Evolutionary conservation across 2,329 filamentous ascomycete genomes (phyloP).

Genomic region (Botryotinia calthae): DNA sequence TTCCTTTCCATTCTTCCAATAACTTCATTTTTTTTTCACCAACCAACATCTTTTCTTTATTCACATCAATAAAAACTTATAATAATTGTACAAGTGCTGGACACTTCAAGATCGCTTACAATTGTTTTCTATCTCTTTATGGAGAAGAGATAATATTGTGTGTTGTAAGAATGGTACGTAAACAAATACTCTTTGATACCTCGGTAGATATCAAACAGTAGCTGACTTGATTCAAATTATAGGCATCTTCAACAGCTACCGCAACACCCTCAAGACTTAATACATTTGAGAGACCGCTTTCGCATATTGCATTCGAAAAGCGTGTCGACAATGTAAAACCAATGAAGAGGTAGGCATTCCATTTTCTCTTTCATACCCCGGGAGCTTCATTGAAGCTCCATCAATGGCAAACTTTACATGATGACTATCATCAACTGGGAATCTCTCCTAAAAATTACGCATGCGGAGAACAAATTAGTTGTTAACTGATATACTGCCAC

Average conservation of each 20-base stretch:
- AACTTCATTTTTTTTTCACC: constrained; percentile 11
- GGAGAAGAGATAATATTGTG: constrained; percentile 27
- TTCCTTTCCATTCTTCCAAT: background rate
- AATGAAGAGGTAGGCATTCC: constrained; percentile 74
- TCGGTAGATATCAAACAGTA: background rate
- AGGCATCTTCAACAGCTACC: constrained; percentile 49
- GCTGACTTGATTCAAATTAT: constrained; percentile 8
- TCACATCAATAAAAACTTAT: background rate
- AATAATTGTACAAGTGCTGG: constrained; percentile 33
- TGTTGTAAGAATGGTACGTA: constrained; percentile 36
- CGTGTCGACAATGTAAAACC: constrained; percentile 82
- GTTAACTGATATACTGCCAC: constrained; percentile 59
- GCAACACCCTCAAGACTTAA: constrained; percentile 53
- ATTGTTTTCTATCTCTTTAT: constrained; percentile 23
- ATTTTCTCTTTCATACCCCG: constrained; percentile 13
- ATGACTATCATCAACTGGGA: constrained; percentile 97
- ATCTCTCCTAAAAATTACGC: constrained; percentile 93
- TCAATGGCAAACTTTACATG: constrained; percentile 45
- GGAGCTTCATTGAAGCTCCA: constrained; percentile 14
- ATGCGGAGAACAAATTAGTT: constrained; percentile 90
- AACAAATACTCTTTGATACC: background rate
- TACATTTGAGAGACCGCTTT: background rate
- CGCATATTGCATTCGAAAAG: constrained; percentile 61
- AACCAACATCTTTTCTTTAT: constrained; percentile 12
- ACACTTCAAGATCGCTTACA: constrained; percentile 30